phyloP scores from a whole-genome alignment of 1,284 basidiomycete species.

The Tylopilus sp. region DNA sequence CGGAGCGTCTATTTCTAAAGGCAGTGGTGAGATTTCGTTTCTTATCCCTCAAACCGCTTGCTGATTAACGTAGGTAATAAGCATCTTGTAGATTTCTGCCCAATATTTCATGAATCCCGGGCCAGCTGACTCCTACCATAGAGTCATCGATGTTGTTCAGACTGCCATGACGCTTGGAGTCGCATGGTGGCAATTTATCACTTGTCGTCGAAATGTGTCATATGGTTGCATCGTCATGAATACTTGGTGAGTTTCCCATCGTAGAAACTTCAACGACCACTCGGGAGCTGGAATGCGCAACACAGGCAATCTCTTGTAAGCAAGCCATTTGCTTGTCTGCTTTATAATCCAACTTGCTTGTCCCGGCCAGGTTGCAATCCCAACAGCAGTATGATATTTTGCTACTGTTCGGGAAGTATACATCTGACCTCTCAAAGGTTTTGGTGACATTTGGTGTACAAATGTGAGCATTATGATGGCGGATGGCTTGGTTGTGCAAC shows the following conservation, averaged over 20 bases:
- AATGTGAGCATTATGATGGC: neutral
- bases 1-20: neutral
- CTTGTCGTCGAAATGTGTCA: conserved; percentile 4
- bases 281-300: neutral
- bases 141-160: neutral
- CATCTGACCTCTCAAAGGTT: neutral
- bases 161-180: neutral
- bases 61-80: conserved; percentile 4
- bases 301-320: conserved; percentile 5
- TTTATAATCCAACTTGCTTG: neutral
- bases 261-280: neutral
- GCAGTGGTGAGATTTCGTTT: neutral
- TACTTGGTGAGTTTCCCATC: neutral
- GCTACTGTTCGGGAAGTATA: neutral
- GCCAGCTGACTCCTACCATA: neutral
- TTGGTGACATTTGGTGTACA: conserved; percentile 1
- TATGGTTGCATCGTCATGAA: neutral
- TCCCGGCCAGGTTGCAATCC: neutral
- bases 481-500: neutral
- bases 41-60: neutral
- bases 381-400: neutral
- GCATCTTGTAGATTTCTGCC: neutral
- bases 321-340: neutral
- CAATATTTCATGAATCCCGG: neutral
- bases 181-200: conserved; percentile 1